These are phyloP conservation scores for Cercospora sp. DNA, from an alignment of 2,329 filamentous ascomycete species.

Conservation along the genomic window DNA sequence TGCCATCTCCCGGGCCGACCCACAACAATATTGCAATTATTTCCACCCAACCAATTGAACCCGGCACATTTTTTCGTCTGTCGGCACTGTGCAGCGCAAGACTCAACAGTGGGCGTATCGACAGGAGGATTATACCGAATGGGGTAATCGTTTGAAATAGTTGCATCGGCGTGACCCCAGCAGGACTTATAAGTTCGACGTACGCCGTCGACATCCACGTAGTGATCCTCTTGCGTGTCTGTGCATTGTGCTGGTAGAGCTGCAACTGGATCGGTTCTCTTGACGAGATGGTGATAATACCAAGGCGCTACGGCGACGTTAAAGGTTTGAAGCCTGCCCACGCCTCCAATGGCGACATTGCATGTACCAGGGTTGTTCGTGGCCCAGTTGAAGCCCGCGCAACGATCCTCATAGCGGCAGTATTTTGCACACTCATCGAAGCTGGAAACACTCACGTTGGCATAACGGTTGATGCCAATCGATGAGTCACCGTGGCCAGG, in stretches of 20 bases:
- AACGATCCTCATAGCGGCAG: constrained; percentile 1
- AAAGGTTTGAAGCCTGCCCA: background rate
- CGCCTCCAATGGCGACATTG: constrained; percentile 2
- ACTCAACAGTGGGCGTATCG: background rate
- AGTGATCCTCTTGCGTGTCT: background rate
- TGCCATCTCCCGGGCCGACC: background rate
- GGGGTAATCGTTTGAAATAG: background rate
- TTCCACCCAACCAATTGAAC: constrained; percentile 1
- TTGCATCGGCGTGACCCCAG: background rate
- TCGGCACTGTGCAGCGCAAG: background rate
- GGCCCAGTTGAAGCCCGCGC: constrained; percentile 7
- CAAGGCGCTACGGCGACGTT: background rate
- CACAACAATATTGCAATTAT: background rate
- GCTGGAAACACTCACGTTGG: background rate
- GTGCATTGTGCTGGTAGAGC: constrained; percentile 1
- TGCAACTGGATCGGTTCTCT: background rate
- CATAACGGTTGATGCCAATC: background rate
- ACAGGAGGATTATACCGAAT: background rate
- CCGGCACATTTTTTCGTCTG: background rate
- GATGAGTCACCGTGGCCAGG: background rate
- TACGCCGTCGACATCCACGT: background rate
- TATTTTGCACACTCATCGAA: constrained; percentile 9
- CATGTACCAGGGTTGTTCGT: constrained; percentile 1
- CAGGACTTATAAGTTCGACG: constrained; percentile 1
- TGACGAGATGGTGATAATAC: constrained; percentile 10